phyloP scores from a whole-genome alignment of 129 eudicot genomes.

The Lactuca saligna region DNA sequence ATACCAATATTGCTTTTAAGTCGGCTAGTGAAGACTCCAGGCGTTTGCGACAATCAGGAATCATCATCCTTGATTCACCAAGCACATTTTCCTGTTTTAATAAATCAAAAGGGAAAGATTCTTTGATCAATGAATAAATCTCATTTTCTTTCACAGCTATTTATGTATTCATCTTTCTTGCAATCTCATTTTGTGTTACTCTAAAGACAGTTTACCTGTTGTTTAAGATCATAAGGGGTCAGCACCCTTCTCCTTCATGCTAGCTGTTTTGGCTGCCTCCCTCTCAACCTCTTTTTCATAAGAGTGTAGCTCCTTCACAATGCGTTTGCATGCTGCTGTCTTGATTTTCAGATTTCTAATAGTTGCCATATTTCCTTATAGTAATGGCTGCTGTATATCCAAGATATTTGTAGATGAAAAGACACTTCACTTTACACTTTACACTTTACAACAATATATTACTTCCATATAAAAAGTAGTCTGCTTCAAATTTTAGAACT shows the following conservation, averaged over 20 bases:
- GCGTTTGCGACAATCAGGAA: conserved; percentile 91
- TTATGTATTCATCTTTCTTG: conserved; percentile 21
- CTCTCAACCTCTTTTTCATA: conserved; percentile 93
- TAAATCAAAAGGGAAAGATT: conserved; percentile 6
- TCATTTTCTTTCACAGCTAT: conserved; percentile 1
- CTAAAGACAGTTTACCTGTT: conserved; percentile 58
- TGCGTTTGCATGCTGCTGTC: conserved; percentile 86
- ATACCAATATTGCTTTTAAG: conserved; percentile 80
- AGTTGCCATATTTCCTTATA: conserved; percentile 53
- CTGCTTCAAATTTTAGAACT: neutral
- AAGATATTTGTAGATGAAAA: neutral
- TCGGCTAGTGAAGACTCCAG: conserved; percentile 73
- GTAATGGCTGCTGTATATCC: conserved; percentile 3
- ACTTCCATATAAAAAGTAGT: too few relatives aligned
- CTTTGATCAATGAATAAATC: neutral
- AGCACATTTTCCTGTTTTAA: conserved; percentile 74
- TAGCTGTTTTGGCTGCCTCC: conserved; percentile 91
- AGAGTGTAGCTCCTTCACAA: conserved; percentile 79
- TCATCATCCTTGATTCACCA: conserved; percentile 96
- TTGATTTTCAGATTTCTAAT: conserved; percentile 88
- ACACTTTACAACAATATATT: too few relatives aligned
- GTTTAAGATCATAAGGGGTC: conserved; percentile 97
- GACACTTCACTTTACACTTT: neutral
- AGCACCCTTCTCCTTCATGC: conserved; percentile 88
- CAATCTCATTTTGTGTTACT: conserved; percentile 7